Evolutionary conservation across 2,329 filamentous ascomycete genomes (phyloP).

Genomic region (Sporothrix inflata): DNA sequence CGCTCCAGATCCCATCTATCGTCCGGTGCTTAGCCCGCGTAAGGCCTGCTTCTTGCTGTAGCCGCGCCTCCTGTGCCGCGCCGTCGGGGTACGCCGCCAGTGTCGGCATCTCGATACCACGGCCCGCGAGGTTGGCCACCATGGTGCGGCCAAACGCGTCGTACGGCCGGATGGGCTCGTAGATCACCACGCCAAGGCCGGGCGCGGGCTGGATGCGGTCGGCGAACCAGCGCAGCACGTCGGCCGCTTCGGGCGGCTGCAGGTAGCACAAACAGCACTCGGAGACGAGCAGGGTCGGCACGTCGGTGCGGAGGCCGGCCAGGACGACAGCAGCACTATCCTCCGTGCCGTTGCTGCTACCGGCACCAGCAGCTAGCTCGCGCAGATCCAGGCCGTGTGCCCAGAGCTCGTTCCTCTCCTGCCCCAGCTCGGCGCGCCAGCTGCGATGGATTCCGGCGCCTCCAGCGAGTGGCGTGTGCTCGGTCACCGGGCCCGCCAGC

Average conservation of each 20-base stretch:
- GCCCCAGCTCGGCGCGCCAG: slow-evolving; percentile 49
- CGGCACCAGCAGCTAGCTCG: slow-evolving; percentile 47
- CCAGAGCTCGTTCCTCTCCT: slow-evolving; percentile 51
- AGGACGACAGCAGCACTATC: slow-evolving; percentile 35
- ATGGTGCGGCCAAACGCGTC: slow-evolving; percentile 91
- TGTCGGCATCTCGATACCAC: slow-evolving; percentile 84
- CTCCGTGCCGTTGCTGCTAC: background rate
- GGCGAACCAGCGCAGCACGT: slow-evolving; percentile 68
- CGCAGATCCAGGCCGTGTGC: slow-evolving; percentile 74
- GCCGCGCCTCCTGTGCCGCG: slow-evolving; percentile 66
- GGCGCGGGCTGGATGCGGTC: slow-evolving; percentile 44
- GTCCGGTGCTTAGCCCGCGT: slow-evolving; percentile 47
- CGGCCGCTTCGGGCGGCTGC: slow-evolving; percentile 62
- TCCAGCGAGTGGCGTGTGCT: slow-evolving; percentile 31
- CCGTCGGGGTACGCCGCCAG: slow-evolving; percentile 72
- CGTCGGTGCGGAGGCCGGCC: slow-evolving; percentile 53
- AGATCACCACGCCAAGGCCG: slow-evolving; percentile 66
- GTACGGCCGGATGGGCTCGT: slow-evolving; percentile 83
- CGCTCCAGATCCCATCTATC: slow-evolving; percentile 68
- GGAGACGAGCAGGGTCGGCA: slow-evolving; percentile 85
- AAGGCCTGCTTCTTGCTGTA: slow-evolving; percentile 68
- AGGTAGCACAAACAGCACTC: slow-evolving; percentile 97
- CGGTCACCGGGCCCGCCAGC: slow-evolving; percentile 42
- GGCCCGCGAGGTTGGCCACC: slow-evolving; percentile 82
- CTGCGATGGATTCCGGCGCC: slow-evolving; percentile 26